Conservation (phyloP, 306 rosid species). For the Heteromeles arbutifolia region DNA sequence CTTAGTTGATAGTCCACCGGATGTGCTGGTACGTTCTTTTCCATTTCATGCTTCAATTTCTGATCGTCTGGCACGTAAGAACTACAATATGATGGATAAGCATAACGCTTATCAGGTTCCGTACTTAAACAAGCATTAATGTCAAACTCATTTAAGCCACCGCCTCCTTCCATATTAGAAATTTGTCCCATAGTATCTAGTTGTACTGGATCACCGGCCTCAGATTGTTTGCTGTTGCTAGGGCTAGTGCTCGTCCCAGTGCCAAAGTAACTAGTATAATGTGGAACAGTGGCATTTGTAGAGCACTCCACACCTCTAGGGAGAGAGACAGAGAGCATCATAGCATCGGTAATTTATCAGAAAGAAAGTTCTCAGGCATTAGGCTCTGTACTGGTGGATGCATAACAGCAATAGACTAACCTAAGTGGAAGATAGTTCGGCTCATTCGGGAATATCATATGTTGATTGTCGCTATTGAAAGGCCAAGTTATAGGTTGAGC, state of each 20-base stretch:
- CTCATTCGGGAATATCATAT: slow-evolving; percentile 37
- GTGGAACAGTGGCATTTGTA: slow-evolving; percentile 38
- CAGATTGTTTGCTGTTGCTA: slow-evolving; percentile 26
- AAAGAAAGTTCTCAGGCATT: neutral
- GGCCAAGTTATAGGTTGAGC: slow-evolving; percentile 58
- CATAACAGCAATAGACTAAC: slow-evolving; percentile 30
- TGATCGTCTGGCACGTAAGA: slow-evolving; percentile 23
- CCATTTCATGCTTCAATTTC: slow-evolving; percentile 25
- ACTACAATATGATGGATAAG: slow-evolving; percentile 14
- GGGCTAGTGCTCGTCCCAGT: slow-evolving; percentile 1
- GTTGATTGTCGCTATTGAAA: slow-evolving; percentile 41
- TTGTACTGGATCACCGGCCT: slow-evolving; percentile 42
- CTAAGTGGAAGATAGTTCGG: slow-evolving; percentile 44
- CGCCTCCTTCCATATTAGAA: slow-evolving; percentile 23
- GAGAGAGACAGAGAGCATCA: slow-evolving; percentile 1
- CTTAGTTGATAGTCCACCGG: slow-evolving; percentile 46
- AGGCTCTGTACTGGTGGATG: neutral
- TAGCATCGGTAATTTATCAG: neutral
- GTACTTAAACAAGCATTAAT: slow-evolving; percentile 39
- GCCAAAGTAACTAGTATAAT: slow-evolving; percentile 41
- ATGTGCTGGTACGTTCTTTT: slow-evolving; percentile 30
- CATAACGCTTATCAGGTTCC: slow-evolving; percentile 45
- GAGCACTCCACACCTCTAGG: slow-evolving; percentile 54
- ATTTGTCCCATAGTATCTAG: slow-evolving; percentile 35
- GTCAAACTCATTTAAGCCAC: slow-evolving; percentile 39